These are phyloP conservation scores for Calvatia gigantea DNA, from an alignment of 768 basidiomycete species.

Conservation along the genomic window DNA sequence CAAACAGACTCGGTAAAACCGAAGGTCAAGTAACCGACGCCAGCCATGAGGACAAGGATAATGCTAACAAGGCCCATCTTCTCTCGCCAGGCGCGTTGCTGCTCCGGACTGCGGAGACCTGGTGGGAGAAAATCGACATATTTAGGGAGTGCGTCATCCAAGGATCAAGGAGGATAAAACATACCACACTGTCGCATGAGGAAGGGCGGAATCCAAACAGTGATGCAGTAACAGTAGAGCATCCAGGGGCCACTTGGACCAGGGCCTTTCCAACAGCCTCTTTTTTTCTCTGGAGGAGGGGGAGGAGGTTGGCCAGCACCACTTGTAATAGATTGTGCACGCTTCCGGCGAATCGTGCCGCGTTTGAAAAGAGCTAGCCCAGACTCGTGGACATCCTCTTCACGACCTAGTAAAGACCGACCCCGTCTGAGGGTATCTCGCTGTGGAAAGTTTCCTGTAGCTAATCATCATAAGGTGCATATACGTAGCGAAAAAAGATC, in stretches of 20 bases:
- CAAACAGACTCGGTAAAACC: slow-evolving; percentile 96
- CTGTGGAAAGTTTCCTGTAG: slow-evolving; percentile 78
- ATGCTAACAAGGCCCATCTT: slow-evolving; percentile 91
- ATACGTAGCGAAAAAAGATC: slow-evolving; percentile 8
- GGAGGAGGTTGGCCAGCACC: slow-evolving; percentile 33
- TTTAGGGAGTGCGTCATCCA: not conserved
- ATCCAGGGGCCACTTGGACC: slow-evolving; percentile 95
- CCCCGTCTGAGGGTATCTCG: slow-evolving; percentile 68
- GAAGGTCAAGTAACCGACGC: slow-evolving; percentile 96
- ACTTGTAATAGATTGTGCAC: slow-evolving; percentile 39
- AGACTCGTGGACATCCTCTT: slow-evolving; percentile 88
- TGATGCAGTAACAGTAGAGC: slow-evolving; percentile 87
- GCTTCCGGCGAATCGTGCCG: slow-evolving; percentile 74
- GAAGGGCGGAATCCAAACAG: slow-evolving; percentile 77
- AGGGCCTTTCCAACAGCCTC: slow-evolving; percentile 69
- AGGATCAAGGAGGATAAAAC: slow-evolving; percentile 26
- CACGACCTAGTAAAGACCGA: slow-evolving; percentile 84
- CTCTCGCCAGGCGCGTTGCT: slow-evolving; percentile 96
- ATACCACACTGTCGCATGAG: slow-evolving; percentile 75
- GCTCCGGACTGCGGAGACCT: slow-evolving; percentile 90
- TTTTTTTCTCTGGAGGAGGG: slow-evolving; percentile 33
- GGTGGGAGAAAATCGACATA: slow-evolving; percentile 8
- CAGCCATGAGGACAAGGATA: slow-evolving; percentile 82
- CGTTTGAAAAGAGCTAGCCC: slow-evolving; percentile 92
- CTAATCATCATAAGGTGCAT: slow-evolving; percentile 26